Conservation (phyloP, 345 rosid genomes). For the Eucalyptus fibrosa region DNA sequence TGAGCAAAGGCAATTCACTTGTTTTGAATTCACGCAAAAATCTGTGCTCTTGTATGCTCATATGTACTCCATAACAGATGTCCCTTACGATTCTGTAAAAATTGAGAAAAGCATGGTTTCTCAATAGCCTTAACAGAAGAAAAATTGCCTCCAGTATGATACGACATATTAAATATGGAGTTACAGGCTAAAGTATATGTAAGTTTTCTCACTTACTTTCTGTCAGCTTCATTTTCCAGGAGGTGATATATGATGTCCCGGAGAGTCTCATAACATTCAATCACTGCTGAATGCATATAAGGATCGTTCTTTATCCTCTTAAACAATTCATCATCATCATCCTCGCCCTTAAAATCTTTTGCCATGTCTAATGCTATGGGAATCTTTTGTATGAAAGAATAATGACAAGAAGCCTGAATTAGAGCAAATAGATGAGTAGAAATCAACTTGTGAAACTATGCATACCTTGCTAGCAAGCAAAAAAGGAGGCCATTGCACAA, state of each 20-base stretch:
- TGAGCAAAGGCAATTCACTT: constrained; percentile 73
- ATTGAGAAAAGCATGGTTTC: background rate
- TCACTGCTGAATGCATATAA: constrained; percentile 68
- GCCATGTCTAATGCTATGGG: constrained; percentile 98
- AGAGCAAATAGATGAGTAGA: background rate
- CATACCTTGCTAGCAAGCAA: constrained; percentile 92
- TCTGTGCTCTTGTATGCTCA: constrained; percentile 20
- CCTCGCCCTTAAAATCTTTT: constrained; percentile 81
- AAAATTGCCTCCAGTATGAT: background rate
- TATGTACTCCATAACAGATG: constrained; percentile 41
- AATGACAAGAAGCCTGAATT: background rate
- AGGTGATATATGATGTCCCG: constrained; percentile 43
- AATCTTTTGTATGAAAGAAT: constrained; percentile 39
- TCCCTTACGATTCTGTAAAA: constrained; percentile 35
- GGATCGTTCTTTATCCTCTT: constrained; percentile 63
- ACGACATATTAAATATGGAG: background rate
- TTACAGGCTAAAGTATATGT: background rate
- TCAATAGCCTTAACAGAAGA: background rate
- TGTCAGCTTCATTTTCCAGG: constrained; percentile 61
- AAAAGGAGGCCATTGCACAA: constrained; percentile 96
- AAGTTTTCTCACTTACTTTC: constrained; percentile 22
- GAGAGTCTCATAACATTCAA: constrained; percentile 74
- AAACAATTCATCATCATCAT: constrained; percentile 46
- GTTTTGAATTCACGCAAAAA: constrained; percentile 58
- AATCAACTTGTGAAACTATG: background rate